Evolutionary conservation across 1,284 basidiomycete genomes (phyloP), one percentile per base, ranked within the genome.

Genomic region (Ceratobasidium sp.): DNA sequence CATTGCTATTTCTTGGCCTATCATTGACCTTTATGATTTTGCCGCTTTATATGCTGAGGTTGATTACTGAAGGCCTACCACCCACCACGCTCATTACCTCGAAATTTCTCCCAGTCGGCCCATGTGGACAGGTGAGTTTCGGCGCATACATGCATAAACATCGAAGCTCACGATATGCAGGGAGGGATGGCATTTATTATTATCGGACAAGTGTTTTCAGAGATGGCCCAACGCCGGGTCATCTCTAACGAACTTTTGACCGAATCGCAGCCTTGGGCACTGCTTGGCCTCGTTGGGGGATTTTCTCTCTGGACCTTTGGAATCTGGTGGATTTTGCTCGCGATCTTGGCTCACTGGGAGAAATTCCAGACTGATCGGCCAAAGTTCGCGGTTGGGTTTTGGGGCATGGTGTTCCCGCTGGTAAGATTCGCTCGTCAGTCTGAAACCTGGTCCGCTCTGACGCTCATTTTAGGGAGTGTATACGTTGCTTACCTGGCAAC

Each of bases 401-500:
- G 62, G 62, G 62, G 45, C 6, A 65, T 65, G 62, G 62, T 65
- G 25, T 65, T 65, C 49, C 62, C 62, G 17, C 29, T 53, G 50
- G 62, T 65, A 54, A 7, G 49, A 20, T 17, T 8, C 4, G 5
- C 12, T 0, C 15, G 25, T 8, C 8, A 2, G 17, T 38, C 15
- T 3, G 3, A 3, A 42, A 27, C 27, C 8, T n/a, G n/a, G n/a
- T n/a, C 8, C 12, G n/a, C n/a, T n/a, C n/a, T n/a, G n/a, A n/a
- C n/a, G n/a, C n/a, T n/a, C n/a, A n/a, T n/a, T 25, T 32, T 25
- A 65, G 62, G 62, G 62, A 15, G 62, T 65, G 29, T 65, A 65
- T 54, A 38, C 42, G 6, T 43, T 54, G 17, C 34, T 65, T 8
- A 65, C 62, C 10, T 2, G 31, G 29, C 43, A 65, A 22, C 25